Conservation (phyloP, 192 early-diverging fungal genomes). For the Entomortierella parvispora region DNA sequence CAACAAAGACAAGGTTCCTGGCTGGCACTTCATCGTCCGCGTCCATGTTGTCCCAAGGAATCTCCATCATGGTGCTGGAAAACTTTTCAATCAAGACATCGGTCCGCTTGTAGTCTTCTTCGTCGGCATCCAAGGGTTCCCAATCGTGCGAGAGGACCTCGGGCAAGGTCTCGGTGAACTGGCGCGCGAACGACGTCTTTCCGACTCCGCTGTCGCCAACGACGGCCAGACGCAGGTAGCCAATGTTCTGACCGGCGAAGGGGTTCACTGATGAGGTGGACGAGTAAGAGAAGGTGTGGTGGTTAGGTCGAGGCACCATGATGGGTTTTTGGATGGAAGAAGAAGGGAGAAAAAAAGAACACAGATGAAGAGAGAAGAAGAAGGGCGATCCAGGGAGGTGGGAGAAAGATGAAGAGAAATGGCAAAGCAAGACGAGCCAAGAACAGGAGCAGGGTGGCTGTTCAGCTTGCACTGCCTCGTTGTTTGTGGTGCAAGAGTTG, state of each 20-base stretch:
- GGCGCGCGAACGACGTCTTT: conserved; percentile 47
- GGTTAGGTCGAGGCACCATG: background rate
- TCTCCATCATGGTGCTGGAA: conserved; percentile 55
- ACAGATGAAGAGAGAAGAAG: background rate
- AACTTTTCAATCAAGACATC: conserved; percentile 29
- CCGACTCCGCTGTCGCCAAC: conserved; percentile 54
- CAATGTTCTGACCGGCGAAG: conserved; percentile 50
- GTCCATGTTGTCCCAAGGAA: conserved; percentile 53
- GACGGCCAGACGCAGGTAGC: conserved; percentile 50
- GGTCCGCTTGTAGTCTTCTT: conserved; percentile 29
- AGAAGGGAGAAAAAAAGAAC: background rate
- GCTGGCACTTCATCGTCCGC: conserved; percentile 48
- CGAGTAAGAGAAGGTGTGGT: background rate
- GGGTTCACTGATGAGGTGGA: conserved; percentile 24
- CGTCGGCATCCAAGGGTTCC: conserved; percentile 6
- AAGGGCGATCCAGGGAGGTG: background rate
- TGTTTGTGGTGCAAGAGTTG: no score
- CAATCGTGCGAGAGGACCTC: conserved; percentile 51
- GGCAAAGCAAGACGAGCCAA: background rate
- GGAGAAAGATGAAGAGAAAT: background rate
- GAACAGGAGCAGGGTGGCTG: background rate
- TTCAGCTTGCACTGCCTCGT: background rate
- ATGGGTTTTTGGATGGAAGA: background rate
- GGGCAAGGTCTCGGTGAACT: conserved; percentile 41
- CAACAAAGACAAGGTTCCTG: conserved; percentile 48